A percentile compares a stretch with the other conserved stretches of the same genome.
phyloP scores from a whole-genome alignment of 371 early-diverging fungal genomes.

The Catenaria anguillulae region DNA sequence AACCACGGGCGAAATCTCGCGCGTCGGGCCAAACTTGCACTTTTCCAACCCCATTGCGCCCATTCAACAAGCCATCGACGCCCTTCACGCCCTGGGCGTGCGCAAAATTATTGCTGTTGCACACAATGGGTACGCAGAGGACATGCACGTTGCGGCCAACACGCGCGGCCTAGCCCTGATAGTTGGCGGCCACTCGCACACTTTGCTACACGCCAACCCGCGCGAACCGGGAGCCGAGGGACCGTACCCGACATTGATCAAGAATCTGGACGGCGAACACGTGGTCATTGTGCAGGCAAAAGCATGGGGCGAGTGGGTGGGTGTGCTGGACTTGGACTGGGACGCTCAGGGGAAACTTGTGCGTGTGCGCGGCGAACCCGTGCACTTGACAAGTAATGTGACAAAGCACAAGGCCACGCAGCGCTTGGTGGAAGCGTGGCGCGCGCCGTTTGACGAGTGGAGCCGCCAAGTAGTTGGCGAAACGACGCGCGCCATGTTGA shows the following conservation, averaged over 20 bases:
- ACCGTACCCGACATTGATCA: slow-evolving; percentile 41
- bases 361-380: slow-evolving; percentile 32
- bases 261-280: slow-evolving; percentile 32
- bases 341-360: slow-evolving; percentile 31
- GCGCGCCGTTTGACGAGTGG: too few relatives aligned
- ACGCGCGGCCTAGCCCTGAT: slow-evolving; percentile 38
- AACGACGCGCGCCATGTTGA: too few relatives aligned
- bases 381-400: slow-evolving; percentile 32
- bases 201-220: slow-evolving; percentile 38
- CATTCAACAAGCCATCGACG: slow-evolving; percentile 41
- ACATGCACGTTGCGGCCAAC: slow-evolving; percentile 38
- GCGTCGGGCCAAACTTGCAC: slow-evolving; percentile 22
- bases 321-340: slow-evolving; percentile 48
- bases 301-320: too few relatives aligned
- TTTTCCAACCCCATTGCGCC: slow-evolving; percentile 32
- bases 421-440: too few relatives aligned
- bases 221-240: slow-evolving; percentile 23
- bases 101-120: too few relatives aligned
- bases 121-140: slow-evolving; percentile 50
- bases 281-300: slow-evolving; percentile 43
- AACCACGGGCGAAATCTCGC: slow-evolving; percentile 45
- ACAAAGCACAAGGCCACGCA: slow-evolving; percentile 26
- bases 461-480: too few relatives aligned
- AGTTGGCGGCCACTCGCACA: slow-evolving; percentile 64
- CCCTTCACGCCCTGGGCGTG: slow-evolving; percentile 34